A percentile compares a stretch with the other conserved stretches of the same genome.
These are phyloP conservation scores for Perilla frutescens DNA, from an alignment of 257 asterid species.

Conservation along the genomic window DNA sequence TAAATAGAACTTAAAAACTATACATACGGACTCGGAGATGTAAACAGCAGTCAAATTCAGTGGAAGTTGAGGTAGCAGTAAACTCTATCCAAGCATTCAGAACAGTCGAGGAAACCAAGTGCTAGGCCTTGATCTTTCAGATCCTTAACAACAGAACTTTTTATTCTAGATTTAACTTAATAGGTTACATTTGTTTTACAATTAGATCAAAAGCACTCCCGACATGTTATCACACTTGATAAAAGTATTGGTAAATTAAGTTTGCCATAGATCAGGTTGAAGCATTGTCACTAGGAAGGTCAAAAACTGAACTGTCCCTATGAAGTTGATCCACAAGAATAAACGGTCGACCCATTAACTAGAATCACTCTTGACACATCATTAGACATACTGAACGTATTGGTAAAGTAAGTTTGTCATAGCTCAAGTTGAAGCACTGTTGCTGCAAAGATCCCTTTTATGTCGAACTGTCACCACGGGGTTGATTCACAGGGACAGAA, in stretches of 20 bases:
- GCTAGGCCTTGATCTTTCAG: not conserved
- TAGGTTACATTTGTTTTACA: no score
- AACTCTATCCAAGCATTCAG: not conserved
- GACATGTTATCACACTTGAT: no score
- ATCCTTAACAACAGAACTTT: not conserved
- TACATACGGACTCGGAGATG: not conserved
- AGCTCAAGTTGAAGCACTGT: not conserved
- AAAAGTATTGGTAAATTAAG: no score
- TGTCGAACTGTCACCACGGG: not conserved
- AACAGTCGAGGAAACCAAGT: not conserved
- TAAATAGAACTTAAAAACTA: not conserved
- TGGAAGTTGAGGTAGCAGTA: not conserved
- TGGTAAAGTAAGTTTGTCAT: not conserved
- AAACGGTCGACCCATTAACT: not conserved
- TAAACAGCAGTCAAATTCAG: not conserved
- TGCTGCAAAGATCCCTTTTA: not conserved
- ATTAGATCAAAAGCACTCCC: no score
- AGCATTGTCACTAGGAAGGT: no score
- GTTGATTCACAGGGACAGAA: constrained; percentile 13
- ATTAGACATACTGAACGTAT: not conserved
- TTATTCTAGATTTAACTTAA: no score
- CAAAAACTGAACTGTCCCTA: no score
- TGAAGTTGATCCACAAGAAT: not conserved
- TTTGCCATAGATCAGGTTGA: no score
- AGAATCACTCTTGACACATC: not conserved